Evolutionary conservation across 495 filamentous ascomycete genomes (phyloP).

Genomic region (Bacidia rubella): DNA sequence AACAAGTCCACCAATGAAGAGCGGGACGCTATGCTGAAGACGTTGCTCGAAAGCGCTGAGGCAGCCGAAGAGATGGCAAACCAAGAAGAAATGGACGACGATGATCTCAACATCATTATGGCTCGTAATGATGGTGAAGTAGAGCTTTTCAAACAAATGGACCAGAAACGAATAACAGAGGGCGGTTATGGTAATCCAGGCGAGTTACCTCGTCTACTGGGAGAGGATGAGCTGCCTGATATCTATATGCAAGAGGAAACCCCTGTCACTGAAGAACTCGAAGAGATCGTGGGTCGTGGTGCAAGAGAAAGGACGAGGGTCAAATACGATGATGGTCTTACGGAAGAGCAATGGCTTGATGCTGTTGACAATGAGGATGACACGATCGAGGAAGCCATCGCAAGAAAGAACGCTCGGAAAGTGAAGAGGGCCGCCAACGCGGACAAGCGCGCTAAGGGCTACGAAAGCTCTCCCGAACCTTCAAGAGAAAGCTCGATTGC

Average conservation of each 20-base stretch:
- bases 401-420: slow-evolving; percentile 73
- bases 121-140: slow-evolving; percentile 66
- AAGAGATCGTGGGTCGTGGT: slow-evolving; percentile 70
- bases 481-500: slow-evolving; percentile 71
- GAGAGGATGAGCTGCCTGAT: slow-evolving; percentile 80
- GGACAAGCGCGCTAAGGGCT: slow-evolving; percentile 38
- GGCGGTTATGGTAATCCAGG: slow-evolving; percentile 56
- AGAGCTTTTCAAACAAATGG: slow-evolving; percentile 56
- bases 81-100: slow-evolving; percentile 92
- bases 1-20: slow-evolving; percentile 99
- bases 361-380: slow-evolving; percentile 96
- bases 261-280: slow-evolving; percentile 61
- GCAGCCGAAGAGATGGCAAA: slow-evolving; percentile 65
- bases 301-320: slow-evolving; percentile 86
- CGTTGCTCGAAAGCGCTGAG: slow-evolving; percentile 82
- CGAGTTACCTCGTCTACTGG: slow-evolving; percentile 62
- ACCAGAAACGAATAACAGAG: slow-evolving; percentile 52
- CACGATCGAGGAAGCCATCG: slow-evolving; percentile 80
- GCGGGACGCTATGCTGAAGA: slow-evolving; percentile 86
- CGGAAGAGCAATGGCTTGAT: slow-evolving; percentile 89
- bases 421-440: slow-evolving; percentile 65
- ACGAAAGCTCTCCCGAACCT: slow-evolving; percentile 62
- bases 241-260: slow-evolving; percentile 83
- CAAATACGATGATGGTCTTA: slow-evolving; percentile 92
- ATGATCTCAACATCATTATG: slow-evolving; percentile 84